phyloP scores from a whole-genome alignment of 768 basidiomycete genomes.

The Termitomyces titanicus region DNA sequence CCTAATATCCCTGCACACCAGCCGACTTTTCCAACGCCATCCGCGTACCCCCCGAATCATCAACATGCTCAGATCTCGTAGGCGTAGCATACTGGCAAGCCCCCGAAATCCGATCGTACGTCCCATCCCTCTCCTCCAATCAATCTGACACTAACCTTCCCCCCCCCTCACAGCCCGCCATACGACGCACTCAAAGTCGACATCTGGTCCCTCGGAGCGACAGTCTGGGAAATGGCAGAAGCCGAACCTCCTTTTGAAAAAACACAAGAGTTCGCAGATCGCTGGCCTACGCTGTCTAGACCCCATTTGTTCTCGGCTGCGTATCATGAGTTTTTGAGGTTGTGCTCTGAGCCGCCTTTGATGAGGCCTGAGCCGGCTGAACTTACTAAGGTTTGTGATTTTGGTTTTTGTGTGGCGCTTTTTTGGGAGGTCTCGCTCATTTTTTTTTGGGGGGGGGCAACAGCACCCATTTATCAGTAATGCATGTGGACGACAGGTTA shows the following conservation, averaged over 20 bases:
- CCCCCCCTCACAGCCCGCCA: constrained; percentile 40
- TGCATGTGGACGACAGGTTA: constrained; percentile 65
- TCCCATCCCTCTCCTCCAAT: constrained; percentile 1
- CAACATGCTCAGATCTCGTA: constrained; percentile 52
- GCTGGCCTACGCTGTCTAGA: constrained; percentile 61
- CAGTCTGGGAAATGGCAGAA: constrained; percentile 80
- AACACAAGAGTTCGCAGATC: constrained; percentile 50
- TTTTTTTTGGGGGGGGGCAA: too few species aligned
- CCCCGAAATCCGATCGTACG: constrained; percentile 73
- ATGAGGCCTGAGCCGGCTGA: constrained; percentile 54
- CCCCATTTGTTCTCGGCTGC: constrained; percentile 60
- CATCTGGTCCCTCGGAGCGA: constrained; percentile 80
- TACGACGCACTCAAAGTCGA: constrained; percentile 77
- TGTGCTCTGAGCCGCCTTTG: constrained; percentile 60
- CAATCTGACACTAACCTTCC: constrained; percentile 8
- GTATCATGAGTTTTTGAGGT: constrained; percentile 69
- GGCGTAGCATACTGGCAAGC: constrained; percentile 87
- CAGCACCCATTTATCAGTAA: constrained; percentile 66
- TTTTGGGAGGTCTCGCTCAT: too few species aligned
- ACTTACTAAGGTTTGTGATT: constrained; percentile 50
- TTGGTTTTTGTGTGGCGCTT: neutral
- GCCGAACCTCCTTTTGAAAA: constrained; percentile 70
- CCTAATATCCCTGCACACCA: constrained; percentile 19
- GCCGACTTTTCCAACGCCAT: constrained; percentile 84
- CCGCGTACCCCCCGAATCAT: constrained; percentile 46